A percentile compares a stretch with the other conserved stretches of the same genome.
Conservation (phyloP, 1,139 yeast species). For the Suhomyces wounanorum region DNA sequence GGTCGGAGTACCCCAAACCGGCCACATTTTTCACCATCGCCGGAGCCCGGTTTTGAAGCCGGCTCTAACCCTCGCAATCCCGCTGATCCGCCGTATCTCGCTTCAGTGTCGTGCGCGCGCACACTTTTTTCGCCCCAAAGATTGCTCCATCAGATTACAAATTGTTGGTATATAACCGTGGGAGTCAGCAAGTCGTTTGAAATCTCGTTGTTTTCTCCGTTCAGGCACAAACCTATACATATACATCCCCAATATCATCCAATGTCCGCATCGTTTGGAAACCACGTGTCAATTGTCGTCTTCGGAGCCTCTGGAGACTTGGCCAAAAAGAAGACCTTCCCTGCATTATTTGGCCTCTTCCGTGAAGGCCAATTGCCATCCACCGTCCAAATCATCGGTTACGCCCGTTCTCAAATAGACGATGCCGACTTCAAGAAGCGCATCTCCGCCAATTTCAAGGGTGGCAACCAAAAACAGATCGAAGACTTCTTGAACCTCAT, state of each 20-base stretch:
- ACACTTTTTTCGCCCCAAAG: background rate
- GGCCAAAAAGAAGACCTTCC: constrained; percentile 94
- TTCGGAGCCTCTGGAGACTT: constrained; percentile 97
- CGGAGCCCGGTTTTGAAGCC: background rate
- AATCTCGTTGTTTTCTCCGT: background rate
- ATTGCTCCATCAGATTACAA: constrained; percentile 1
- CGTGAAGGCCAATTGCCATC: constrained; percentile 80
- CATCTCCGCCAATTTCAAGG: constrained; percentile 61
- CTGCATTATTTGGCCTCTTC: constrained; percentile 69
- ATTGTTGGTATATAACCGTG: background rate
- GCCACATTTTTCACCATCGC: background rate
- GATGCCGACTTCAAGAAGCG: constrained; percentile 68
- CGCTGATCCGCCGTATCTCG: background rate
- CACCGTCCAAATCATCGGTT: constrained; percentile 78
- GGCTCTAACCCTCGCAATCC: background rate
- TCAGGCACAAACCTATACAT: background rate
- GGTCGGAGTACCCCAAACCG: background rate
- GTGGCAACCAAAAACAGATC: constrained; percentile 51
- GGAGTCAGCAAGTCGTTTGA: background rate
- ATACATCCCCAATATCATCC: background rate
- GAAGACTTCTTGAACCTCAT: constrained; percentile 66
- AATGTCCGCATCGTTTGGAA: constrained; percentile 44
- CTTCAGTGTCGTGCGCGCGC: background rate
- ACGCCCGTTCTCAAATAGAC: constrained; percentile 79
- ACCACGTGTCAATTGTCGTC: constrained; percentile 74